Percentiles rank a stretch among this genome's conserved stretches.
These are phyloP conservation scores for Agaricus bisporus DNA, from an alignment of 768 basidiomycete species.

Conservation along the genomic window DNA sequence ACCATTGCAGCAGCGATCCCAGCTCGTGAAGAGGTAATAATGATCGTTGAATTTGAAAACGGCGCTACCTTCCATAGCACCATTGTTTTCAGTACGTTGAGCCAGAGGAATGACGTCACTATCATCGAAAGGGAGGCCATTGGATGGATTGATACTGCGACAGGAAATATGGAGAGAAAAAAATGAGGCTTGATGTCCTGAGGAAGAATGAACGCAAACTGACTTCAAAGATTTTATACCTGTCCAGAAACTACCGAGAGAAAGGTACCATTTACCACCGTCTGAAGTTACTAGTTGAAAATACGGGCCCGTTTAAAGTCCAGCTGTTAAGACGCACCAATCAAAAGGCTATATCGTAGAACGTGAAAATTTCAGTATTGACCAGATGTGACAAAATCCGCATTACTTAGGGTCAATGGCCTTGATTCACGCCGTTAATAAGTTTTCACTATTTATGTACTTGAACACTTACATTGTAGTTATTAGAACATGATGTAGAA, in stretches of 20 bases:
- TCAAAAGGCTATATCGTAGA: conserved; percentile 20
- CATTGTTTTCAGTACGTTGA: conserved; percentile 33
- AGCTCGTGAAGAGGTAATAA: conserved; percentile 52
- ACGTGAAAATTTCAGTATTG: background rate
- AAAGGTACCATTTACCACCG: conserved; percentile 39
- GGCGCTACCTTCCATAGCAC: conserved; percentile 46
- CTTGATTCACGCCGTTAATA: conserved; percentile 17
- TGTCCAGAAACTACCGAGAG: conserved; percentile 51
- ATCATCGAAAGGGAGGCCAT: conserved; percentile 33
- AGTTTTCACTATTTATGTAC: background rate
- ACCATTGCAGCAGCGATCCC: conserved; percentile 48
- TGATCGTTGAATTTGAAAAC: conserved; percentile 38
- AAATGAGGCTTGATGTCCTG: background rate
- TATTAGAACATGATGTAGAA: conserved; percentile 28
- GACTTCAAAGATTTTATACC: conserved; percentile 40
- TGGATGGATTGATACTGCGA: conserved; percentile 32
- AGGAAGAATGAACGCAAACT: background rate
- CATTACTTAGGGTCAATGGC: conserved; percentile 50
- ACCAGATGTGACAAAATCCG: background rate
- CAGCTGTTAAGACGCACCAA: conserved; percentile 17
- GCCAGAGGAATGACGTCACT: conserved; percentile 35
- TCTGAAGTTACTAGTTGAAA: conserved; percentile 17
- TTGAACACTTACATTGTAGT: conserved; percentile 33
- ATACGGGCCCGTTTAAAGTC: background rate
- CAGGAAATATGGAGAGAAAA: no score